These are phyloP conservation scores for Russula dissimulans DNA, from an alignment of 768 basidiomycete genomes.

Conservation along the genomic window DNA sequence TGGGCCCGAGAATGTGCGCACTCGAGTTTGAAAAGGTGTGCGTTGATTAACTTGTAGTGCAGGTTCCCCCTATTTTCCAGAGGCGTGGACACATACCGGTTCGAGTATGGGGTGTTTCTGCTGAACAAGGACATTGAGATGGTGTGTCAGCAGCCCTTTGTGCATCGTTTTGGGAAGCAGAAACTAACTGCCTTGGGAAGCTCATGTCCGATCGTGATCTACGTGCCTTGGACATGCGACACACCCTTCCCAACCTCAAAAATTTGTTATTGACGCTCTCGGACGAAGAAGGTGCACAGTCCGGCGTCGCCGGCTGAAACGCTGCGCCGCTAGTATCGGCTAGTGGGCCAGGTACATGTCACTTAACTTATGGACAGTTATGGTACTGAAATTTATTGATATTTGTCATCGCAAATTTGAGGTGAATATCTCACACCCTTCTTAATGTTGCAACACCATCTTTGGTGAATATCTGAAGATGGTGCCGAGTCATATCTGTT, in stretches of 20 bases:
- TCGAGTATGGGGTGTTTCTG: conserved; percentile 95
- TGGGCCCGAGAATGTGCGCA: conserved; percentile 85
- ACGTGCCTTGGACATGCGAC: conserved; percentile 84
- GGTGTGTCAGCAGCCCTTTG: conserved; percentile 36
- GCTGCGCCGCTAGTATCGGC: neutral
- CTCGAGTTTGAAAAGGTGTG: neutral
- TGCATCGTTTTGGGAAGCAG: neutral
- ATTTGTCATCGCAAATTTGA: neutral
- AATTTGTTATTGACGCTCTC: conserved; percentile 83
- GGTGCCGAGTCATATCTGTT: no score
- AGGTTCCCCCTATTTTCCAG: conserved; percentile 94
- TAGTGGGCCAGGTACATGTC: no score
- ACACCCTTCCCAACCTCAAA: conserved; percentile 95
- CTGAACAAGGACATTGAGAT: conserved; percentile 97
- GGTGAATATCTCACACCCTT: neutral
- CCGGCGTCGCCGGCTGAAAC: conserved; percentile 9
- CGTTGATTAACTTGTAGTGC: neutral
- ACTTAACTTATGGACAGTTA: no score
- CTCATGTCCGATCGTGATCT: conserved; percentile 88
- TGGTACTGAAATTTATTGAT: neutral
- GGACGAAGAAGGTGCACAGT: conserved; percentile 46
- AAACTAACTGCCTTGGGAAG: conserved; percentile 32
- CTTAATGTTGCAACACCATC: neutral
- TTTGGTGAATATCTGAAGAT: no score
- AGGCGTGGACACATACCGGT: conserved; percentile 93